Base-by-base conservation (phyloP, 352 stramenopile genomes). In the Globisporangium carolinianum region DNA sequence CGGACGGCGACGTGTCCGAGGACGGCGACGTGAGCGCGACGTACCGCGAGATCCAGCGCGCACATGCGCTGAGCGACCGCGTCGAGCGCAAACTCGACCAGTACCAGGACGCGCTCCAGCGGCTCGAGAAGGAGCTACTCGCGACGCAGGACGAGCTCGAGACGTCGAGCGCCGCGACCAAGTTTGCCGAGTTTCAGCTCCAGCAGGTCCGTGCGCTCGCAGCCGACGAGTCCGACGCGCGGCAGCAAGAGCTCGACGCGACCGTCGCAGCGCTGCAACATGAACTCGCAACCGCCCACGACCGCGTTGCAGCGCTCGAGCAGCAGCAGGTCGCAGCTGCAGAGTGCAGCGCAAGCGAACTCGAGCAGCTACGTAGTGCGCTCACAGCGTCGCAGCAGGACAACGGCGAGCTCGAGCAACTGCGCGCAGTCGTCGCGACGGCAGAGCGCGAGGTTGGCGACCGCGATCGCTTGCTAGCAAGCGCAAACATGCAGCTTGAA, bases 141-240 rank as follows among this genome's bases (percentile, higher is more conserved):
- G 69, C 72, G 11, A 75, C 70, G 0, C 78, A 89, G 51, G 83
- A 93, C 36, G 83, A 93, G 32, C 67, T 91, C n/a, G 83, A 93
- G 58, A 93, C 83, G 2, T 83, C 80, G 0, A 89, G 73, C 45
- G 75, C 76, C 12, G 76, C 83, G 11, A 84, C 79, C 2, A 93
- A 93, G 47, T 93, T 89, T 61, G 83, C 80, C 14, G 80, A 93
- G 57, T 93, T 89, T 45, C 78, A 91, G 51, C 63, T 93, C 5
- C 75, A 88, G 41, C 79, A 92, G 51, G 67, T 90, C 36, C 78
- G 78, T n/a, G 70, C 78, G 1, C 50, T 81, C 7, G 67, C 76
- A 10, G 61, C 71, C 0, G 77, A 86, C 39, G 78, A 92, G 45
- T 8, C 7, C 39, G 71, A 82, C 51, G 49, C 24, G 0, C 81